Evolutionary conservation across 2,329 filamentous ascomycete genomes (phyloP), one percentile per base, ranked within the genome.

Genomic region (Fusarium sp.): DNA sequence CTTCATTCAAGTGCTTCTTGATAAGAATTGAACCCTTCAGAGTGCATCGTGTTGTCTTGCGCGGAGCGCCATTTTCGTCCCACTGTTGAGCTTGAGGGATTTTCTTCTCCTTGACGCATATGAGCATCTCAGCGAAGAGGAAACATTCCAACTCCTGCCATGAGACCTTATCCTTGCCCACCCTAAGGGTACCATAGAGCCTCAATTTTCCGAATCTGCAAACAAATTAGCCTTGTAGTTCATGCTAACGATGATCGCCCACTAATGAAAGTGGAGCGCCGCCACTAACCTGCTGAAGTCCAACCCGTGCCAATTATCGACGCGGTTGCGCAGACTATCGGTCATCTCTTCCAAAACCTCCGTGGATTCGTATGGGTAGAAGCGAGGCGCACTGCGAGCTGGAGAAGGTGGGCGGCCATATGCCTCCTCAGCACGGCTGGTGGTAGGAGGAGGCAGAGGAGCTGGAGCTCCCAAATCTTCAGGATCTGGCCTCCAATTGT

Each of bases 121-220:
- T 99, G 76, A 99, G 92, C 96, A 99, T 99, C 84, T 99, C 96
- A 8, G 93, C 94, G 79, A 99, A 99, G 35, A 99, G 88, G 80
- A 94, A 99, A 81, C 96, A 99, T 81, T 99, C 95, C 61, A 99
- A 84, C 80, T 98, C 96, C 84, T 99, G 96, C 96, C 96, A 99
- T 11, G 95, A 95, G 72, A 95, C 88, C 74, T 94, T 94, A 81
- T 99, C 96, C 83, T 99, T 99, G 76, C 96, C 96, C 27, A 99
- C 96, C 58, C 94, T 91, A 63, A 99, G 90, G 5, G 92, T 95
- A 33, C 94, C 95, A 77, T 97, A 95, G 36, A 98, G 85, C 36
- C 95, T 91, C 73, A 99, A 87, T 79, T 96, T 97, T 70, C 96
- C 96, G 79, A 99, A 99, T 72, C 93, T 93, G 75, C 25, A 35